Evolutionary conservation across 2,329 filamentous ascomycete species (phyloP), one percentile per base, ranked within the genome.

Genomic region (Blumeria hordei): DNA sequence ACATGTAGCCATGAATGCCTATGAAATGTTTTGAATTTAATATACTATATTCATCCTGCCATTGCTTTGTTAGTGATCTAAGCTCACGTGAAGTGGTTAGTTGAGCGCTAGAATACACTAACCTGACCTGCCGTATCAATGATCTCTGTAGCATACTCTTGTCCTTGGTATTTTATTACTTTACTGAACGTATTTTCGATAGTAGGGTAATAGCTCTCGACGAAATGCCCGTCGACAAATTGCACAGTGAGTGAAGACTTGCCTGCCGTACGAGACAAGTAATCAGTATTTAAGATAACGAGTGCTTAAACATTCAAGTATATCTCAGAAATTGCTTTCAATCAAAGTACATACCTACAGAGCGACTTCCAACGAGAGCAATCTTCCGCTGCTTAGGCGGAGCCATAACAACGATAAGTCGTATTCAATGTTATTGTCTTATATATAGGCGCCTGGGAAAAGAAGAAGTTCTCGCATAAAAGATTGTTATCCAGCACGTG

Each of bases 101-200:
- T 49, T 28, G 16, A 32, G 16, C 47, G 16, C 21, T n/a, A 34
- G 5, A 34, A 33, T 14, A 51, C 74, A 44, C 57, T 11, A 56
- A 88, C 84, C 75, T 94, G 88, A 58, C 92, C 92, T 54, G 92
- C 92, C 33, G 92, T 98, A 67, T 98, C 92, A 67, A 98, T 92
- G 64, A 98, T 96, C 71, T 98, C 92, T 11, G 88, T 94, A 54
- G 85, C 81, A 69, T 81, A 98, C 61, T 96, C 92, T 69, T 95
- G 87, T 53, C 85, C 83, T 69, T 92, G 94, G 69, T 85, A 83
- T 63, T 86, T 84, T 68, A 98, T 94, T 62, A 88, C 82, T 69
- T 94, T 94, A 73, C 84, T 93, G 68, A 98, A 98, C 2, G 90
- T 96, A 69, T 96, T 98, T 69, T 98, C 92, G 65, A 98, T 96